Conservation (phyloP, 2,329 filamentous ascomycete species). For the Nothophoma quercina region DNA sequence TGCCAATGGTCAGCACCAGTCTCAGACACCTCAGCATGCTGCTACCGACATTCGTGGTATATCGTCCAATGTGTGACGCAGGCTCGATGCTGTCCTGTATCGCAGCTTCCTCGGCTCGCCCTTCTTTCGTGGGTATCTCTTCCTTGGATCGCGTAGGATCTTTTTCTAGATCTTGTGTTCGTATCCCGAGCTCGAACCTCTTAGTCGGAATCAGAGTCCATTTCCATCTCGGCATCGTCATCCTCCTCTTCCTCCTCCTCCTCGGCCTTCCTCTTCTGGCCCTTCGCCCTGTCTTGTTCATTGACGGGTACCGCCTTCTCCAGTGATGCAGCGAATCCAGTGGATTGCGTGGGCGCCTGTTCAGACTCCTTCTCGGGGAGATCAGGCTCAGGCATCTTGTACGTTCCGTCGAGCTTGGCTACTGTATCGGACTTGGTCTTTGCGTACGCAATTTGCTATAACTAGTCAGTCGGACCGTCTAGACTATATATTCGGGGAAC, state of each 20-base stretch:
- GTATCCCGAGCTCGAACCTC: not conserved
- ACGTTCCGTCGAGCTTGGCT: conserved; percentile 90
- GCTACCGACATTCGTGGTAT: conserved; percentile 12
- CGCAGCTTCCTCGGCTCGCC: too few species aligned
- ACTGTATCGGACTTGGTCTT: conserved; percentile 89
- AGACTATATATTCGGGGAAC: not conserved
- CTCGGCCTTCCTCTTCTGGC: conserved; percentile 72
- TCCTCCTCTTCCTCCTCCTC: conserved; percentile 66
- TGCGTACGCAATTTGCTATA: conserved; percentile 86
- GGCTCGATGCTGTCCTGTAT: not conserved
- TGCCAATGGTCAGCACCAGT: conserved; percentile 14
- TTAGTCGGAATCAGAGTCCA: conserved; percentile 70
- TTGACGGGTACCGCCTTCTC: conserved; percentile 43
- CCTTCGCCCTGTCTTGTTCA: conserved; percentile 59
- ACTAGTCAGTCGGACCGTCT: not conserved
- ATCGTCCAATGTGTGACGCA: conserved; percentile 1
- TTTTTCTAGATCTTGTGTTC: not conserved
- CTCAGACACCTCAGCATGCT: conserved; percentile 5
- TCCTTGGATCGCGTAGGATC: not conserved
- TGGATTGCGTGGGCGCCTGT: conserved; percentile 51
- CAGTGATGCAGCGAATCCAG: conserved; percentile 46
- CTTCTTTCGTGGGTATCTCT: not conserved
- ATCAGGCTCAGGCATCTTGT: conserved; percentile 68
- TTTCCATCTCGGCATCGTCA: conserved; percentile 59
- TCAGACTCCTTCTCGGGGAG: conserved; percentile 28